Base-by-base conservation (phyloP, 257 asterid species). In the Solanum paucissectum region DNA sequence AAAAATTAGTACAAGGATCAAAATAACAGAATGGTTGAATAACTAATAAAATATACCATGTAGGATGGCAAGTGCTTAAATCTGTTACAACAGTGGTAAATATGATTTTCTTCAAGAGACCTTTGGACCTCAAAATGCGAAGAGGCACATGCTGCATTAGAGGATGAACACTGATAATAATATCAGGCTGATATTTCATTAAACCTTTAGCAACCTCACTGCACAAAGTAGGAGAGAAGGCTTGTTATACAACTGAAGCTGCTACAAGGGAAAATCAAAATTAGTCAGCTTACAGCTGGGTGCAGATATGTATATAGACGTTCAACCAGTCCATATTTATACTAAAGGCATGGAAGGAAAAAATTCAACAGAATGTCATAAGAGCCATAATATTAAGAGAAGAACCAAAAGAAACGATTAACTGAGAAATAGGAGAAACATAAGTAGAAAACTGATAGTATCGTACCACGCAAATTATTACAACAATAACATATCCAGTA, bases 111-210 rank as follows among this genome's bases (percentile, higher is more conserved):
- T 97, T 88, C 93, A 97, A 91, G 29, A 96, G 95, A 88, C 99
- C 99, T 91, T 95, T 96, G 38, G 98, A 90, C 90, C 96, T 94
- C 95, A 97, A 92, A 82, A 97, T 90, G 86, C 99, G 99, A 84
- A 97, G 98, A 1, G 99, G 99, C 25, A 97, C 99, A 74, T 97
- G 99, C 82, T 97, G 99, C 99, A 97, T 97, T 88, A 97, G 89
- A 87, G 99, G 99, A 93, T 97, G 99, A 71, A 97, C 99, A 84
- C 99, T 97, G 92, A 97, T 94, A 83, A 97, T 97, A 85, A 97
- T 94, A 92, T 97, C 98, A 20, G 99, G 99, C 90, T 92, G 95
- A 92, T 97, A 96, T 87, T 96, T 95, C 98, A 97, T 96, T 91
- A 97, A 90, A 88, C 99, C 99, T 91, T 93, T 95, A 73, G 98